phyloP scores from a whole-genome alignment of 257 asterid genomes.

The Solanum pimpinellifolium region DNA sequence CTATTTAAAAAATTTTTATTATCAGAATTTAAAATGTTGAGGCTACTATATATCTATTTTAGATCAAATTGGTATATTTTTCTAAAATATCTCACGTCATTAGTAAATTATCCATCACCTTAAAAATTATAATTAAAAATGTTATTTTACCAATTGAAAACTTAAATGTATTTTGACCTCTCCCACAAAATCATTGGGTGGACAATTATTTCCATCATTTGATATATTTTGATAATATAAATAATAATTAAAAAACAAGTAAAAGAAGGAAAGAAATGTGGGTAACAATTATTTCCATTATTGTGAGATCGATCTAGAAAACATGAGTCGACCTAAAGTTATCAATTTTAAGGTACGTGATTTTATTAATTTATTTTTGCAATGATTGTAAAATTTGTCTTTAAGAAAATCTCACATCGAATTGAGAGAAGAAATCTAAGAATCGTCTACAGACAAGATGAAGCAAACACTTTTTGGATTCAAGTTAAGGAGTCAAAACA shows the following conservation, averaged over 20 bases:
- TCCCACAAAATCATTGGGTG: not conserved
- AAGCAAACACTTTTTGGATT: not conserved
- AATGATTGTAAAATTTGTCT: too few species aligned
- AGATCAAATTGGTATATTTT: too few species aligned
- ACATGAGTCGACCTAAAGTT: not conserved
- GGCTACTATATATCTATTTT: too few species aligned
- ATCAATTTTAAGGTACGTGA: too few species aligned
- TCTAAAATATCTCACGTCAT: not conserved
- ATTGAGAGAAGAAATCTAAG: not conserved
- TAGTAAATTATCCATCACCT: not conserved
- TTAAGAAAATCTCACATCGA: not conserved
- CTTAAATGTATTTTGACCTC: not conserved
- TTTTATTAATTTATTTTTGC: too few species aligned
- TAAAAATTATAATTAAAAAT: too few species aligned
- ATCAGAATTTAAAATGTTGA: too few species aligned
- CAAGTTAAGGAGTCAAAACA: not conserved
- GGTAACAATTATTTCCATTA: too few species aligned
- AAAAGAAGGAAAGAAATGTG: too few species aligned
- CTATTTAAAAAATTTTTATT: too few species aligned
- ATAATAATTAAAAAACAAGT: too few species aligned
- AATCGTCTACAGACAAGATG: not conserved
- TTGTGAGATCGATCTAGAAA: not conserved
- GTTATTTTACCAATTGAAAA: not conserved
- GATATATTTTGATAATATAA: not conserved
- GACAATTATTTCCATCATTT: not conserved